phyloP scores from a whole-genome alignment of 768 basidiomycete species.

The Tephrocybe sp. region DNA sequence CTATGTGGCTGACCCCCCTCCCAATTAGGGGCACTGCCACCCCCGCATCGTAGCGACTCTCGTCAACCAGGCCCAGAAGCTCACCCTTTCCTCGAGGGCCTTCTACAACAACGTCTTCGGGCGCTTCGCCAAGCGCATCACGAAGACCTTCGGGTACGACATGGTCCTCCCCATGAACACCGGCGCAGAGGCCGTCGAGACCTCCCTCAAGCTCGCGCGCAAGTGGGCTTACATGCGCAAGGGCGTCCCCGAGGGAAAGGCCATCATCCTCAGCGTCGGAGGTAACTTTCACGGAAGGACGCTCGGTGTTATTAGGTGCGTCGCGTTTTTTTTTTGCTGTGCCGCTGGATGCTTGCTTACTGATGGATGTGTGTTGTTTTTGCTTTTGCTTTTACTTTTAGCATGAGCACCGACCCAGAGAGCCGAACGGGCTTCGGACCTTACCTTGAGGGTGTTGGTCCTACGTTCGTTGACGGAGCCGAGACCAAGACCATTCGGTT shows the following conservation, averaged over 20 bases:
- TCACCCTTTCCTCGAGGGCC: conserved; percentile 93
- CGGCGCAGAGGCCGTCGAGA: conserved; percentile 97
- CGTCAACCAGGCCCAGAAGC: conserved; percentile 78
- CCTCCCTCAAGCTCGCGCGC: conserved; percentile 89
- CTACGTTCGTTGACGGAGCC: conserved; percentile 61
- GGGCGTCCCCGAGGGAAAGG: conserved; percentile 75
- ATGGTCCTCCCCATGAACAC: conserved; percentile 99
- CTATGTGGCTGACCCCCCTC: neutral
- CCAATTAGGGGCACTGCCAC: conserved; percentile 80
- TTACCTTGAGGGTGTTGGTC: conserved; percentile 83
- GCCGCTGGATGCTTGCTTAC: conserved; percentile 6
- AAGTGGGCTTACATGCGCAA: conserved; percentile 97
- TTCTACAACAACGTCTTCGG: conserved; percentile 95
- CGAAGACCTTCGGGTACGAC: conserved; percentile 84
- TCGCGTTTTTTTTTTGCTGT: neutral
- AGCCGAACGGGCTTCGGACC: conserved; percentile 88
- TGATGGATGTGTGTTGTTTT: too few species aligned
- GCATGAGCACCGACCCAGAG: conserved; percentile 95
- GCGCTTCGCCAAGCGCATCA: conserved; percentile 82
- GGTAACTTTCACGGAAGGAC: conserved; percentile 98
- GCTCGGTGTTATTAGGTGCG: conserved; percentile 78
- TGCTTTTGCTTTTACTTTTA: too few species aligned
- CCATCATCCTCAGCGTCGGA: conserved; percentile 79
- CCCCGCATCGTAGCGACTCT: conserved; percentile 82
- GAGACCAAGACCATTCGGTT: conserved; percentile 66